A percentile compares a stretch with the other conserved stretches of the same genome.
Conservation (phyloP, 2,329 filamentous ascomycete species). For the Botrytis galanthina region DNA sequence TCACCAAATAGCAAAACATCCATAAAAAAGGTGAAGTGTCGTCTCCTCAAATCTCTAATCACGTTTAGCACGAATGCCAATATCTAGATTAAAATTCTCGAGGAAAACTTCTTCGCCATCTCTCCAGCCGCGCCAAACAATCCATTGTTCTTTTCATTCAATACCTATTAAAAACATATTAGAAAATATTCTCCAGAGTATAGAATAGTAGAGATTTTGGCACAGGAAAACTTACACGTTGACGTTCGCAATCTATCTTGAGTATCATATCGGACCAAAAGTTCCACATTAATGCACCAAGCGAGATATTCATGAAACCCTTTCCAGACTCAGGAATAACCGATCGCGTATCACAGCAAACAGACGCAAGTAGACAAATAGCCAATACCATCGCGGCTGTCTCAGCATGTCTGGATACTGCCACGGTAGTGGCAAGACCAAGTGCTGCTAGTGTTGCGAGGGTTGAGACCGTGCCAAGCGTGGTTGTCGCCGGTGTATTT, state of each 20-base stretch:
- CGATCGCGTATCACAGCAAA: background rate
- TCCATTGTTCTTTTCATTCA: background rate
- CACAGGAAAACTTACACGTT: background rate
- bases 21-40: background rate
- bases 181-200: background rate
- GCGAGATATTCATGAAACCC: background rate
- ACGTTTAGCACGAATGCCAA: background rate
- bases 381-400: background rate
- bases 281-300: background rate
- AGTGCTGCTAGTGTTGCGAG: background rate
- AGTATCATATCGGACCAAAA: background rate
- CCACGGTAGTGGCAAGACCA: background rate
- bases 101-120: background rate
- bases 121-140: background rate
- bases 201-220: background rate
- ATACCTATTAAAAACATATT: background rate
- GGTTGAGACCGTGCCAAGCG: background rate
- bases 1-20: background rate
- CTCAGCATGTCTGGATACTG: background rate
- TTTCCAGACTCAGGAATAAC: background rate
- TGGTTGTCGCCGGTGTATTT: too few relatives aligned
- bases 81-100: background rate
- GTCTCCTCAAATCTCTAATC: background rate
- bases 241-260: background rate
- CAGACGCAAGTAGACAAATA: background rate